Evolutionary conservation across 1,284 basidiomycete genomes (phyloP), one percentile per base, ranked within the genome.

Genomic region (Rhodotorula sp.): DNA sequence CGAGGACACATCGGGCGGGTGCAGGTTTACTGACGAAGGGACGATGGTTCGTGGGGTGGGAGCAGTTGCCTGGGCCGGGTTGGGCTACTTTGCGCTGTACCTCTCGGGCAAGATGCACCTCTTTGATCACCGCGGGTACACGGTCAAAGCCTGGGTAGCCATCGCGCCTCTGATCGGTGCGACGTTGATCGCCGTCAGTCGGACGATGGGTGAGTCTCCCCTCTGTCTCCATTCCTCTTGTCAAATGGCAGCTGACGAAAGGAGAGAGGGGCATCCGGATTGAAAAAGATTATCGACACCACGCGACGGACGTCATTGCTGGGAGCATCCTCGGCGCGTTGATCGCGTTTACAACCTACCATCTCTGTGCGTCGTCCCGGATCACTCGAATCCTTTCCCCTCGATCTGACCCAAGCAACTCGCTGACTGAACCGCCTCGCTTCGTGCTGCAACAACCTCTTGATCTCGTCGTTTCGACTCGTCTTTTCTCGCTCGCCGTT

Each of bases 71-170:
- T 98, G 95, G 78, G 91, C 93, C 15, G 95, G 95, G 2, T 84
- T 98, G 6, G 91, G 91, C 3, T 98, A 94, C 82, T 83, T 99
- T 48, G 84, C 90, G 6, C 89, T 92, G 74, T 98, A 95, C 80
- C 81, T 94, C 6, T 89, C 91, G 12, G 94, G 93, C 6, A 98
- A 98, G 81, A 82, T 96, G 77, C 94, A 95, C 79, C 82, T 97
- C 17, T 96, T 93, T 76, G 93, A 96, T 79, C 83, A 83, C 57
- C 85, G 87, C 55, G 93, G 93, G 6, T 87, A 93, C 80, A 84
- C 90, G 88, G 84, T 87, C 49, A 93, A 94, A 77, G 88, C 90
- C 10, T 98, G 94, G 93, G 80, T 95, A 44, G 85, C 89, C 0
- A 79, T 93, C 3, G 82, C 86, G 0, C 95, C 94, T 0, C 85